Conservation (phyloP, 331 rosid species). For the Malus hybrid region DNA sequence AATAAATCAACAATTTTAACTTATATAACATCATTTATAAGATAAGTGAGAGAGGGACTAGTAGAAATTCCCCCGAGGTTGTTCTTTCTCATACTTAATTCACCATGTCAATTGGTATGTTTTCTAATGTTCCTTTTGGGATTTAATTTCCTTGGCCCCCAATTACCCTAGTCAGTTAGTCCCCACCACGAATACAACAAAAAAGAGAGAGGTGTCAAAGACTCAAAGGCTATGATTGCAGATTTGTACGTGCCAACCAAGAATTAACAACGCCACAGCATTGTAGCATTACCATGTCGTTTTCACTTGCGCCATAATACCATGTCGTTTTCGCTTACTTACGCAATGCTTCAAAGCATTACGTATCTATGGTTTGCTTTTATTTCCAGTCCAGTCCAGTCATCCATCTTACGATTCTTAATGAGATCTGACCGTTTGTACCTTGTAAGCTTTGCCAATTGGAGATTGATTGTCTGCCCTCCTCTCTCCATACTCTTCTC, state of each 20-base stretch:
- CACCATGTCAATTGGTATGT: background rate
- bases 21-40: background rate
- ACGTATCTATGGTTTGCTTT: slow-evolving; percentile 3
- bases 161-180: background rate
- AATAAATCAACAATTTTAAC: background rate
- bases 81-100: background rate
- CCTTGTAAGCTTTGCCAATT: background rate
- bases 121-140: background rate
- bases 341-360: background rate
- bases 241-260: slow-evolving; percentile 24
- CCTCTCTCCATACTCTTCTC: too few species aligned
- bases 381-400: too few species aligned
- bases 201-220: background rate
- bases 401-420: background rate
- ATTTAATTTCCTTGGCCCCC: background rate
- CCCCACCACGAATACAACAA: background rate
- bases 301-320: slow-evolving; percentile 13
- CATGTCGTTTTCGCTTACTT: slow-evolving; percentile 14
- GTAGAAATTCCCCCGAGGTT: background rate
- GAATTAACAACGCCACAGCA: slow-evolving; percentile 9
- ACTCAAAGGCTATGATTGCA: slow-evolving; percentile 6
- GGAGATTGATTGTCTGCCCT: too few species aligned
- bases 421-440: background rate
- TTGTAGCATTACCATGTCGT: slow-evolving; percentile 12
- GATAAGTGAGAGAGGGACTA: background rate